Conservation (phyloP, 495 filamentous ascomycete species). For the Chaetomium fimeti region DNA sequence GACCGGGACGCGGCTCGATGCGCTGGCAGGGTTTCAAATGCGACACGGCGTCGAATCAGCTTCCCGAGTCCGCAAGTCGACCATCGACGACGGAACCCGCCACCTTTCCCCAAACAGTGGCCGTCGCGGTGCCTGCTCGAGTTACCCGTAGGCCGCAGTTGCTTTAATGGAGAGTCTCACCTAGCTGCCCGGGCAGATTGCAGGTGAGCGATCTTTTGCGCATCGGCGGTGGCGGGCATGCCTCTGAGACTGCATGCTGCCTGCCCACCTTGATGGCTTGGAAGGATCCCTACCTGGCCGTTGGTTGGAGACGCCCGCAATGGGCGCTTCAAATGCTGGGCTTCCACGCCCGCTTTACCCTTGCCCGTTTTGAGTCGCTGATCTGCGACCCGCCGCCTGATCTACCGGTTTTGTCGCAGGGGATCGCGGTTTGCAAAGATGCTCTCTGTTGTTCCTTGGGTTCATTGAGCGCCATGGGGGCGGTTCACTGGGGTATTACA, state of each 20-base stretch:
- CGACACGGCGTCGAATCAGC: conserved; percentile 30
- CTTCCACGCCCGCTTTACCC: conserved; percentile 3
- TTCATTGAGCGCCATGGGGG: background rate
- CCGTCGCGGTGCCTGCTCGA: background rate
- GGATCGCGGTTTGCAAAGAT: background rate
- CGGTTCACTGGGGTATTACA: background rate
- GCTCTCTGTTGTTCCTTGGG: background rate
- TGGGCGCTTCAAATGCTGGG: conserved; percentile 6
- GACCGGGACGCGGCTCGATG: conserved; percentile 31
- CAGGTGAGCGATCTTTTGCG: background rate
- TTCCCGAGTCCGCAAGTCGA: conserved; percentile 17
- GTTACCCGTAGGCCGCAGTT: background rate
- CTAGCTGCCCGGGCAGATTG: background rate
- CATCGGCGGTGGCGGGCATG: background rate
- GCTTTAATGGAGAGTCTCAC: background rate
- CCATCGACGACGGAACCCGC: conserved; percentile 10
- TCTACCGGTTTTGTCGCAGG: conserved; percentile 20
- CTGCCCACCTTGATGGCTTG: conserved; percentile 18
- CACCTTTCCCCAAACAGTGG: background rate
- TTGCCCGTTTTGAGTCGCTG: conserved; percentile 33
- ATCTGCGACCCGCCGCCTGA: conserved; percentile 30
- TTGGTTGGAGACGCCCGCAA: background rate
- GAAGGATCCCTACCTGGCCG: conserved; percentile 7
- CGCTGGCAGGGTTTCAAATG: conserved; percentile 41
- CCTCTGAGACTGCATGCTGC: conserved; percentile 1